A percentile compares a stretch with the other conserved stretches of the same genome.
Conservation (phyloP, 352 stramenopile genomes). For the Salisapilia sapeloensis region DNA sequence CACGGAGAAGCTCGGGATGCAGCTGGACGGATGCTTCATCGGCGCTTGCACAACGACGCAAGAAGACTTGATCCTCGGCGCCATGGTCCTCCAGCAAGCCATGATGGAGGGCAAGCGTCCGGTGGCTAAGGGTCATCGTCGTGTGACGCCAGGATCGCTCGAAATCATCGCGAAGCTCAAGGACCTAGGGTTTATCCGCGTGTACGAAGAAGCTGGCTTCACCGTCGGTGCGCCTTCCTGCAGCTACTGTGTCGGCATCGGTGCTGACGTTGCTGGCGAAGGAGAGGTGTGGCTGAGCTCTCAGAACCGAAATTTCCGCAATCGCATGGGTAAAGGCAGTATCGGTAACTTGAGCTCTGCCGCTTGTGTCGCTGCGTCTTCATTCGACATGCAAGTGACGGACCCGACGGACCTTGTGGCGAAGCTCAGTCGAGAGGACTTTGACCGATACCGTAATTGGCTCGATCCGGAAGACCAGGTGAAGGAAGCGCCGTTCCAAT, state of each 20-base stretch:
- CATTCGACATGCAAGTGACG: slow-evolving; percentile 59
- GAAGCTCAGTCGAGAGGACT: slow-evolving; percentile 51
- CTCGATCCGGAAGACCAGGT: slow-evolving; percentile 14
- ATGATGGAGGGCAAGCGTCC: slow-evolving; percentile 49
- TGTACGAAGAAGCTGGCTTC: slow-evolving; percentile 69
- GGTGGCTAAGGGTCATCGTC: slow-evolving; percentile 22
- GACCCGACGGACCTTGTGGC: slow-evolving; percentile 45
- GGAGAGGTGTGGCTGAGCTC: slow-evolving; percentile 65
- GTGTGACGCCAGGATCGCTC: slow-evolving; percentile 60
- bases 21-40: slow-evolving; percentile 71
- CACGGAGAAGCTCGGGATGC: slow-evolving; percentile 50
- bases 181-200: slow-evolving; percentile 37
- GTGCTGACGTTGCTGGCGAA: slow-evolving; percentile 51
- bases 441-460: slow-evolving; percentile 69
- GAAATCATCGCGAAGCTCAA: slow-evolving; percentile 51
- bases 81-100: slow-evolving; percentile 52
- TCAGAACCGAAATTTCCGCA: slow-evolving; percentile 78
- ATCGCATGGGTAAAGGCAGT: slow-evolving; percentile 69
- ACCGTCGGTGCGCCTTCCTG: slow-evolving; percentile 56
- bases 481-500: slow-evolving; percentile 11
- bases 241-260: slow-evolving; percentile 73
- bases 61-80: slow-evolving; percentile 63
- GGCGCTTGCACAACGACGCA: slow-evolving; percentile 67
- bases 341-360: slow-evolving; percentile 63
- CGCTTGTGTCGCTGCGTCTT: slow-evolving; percentile 49